phyloP scores from a whole-genome alignment of 257 asterid genomes.

The Anisodus tanguticus region DNA sequence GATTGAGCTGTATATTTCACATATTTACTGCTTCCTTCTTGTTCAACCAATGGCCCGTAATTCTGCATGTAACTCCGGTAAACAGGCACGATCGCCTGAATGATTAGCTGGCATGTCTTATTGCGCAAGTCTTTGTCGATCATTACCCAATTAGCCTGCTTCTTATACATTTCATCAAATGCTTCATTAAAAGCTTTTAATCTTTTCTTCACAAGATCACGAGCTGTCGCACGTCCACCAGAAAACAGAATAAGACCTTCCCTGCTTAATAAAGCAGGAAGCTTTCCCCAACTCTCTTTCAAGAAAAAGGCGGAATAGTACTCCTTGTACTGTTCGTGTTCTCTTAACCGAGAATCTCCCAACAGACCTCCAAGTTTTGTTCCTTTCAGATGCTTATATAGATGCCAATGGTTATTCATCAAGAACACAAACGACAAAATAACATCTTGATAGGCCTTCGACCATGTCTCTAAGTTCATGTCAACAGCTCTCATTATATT shows the following conservation, averaged over 20 bases:
- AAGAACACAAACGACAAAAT: conserved; percentile 59
- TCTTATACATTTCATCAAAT: conserved; percentile 72
- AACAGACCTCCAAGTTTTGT: conserved; percentile 70
- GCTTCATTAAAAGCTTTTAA: conserved; percentile 74
- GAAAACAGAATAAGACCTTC: conserved; percentile 89
- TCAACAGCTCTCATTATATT: conserved; percentile 69
- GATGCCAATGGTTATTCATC: conserved; percentile 91
- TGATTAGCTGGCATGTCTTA: conserved; percentile 60
- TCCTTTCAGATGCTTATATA: conserved; percentile 68
- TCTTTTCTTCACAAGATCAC: conserved; percentile 81
- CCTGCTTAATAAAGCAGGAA: conserved; percentile 73
- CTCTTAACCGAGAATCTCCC: conserved; percentile 74
- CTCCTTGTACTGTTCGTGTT: conserved; percentile 64
- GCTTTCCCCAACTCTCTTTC: conserved; percentile 92
- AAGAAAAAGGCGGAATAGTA: conserved; percentile 51
- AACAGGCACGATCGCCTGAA: conserved; percentile 84
- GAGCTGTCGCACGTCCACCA: conserved; percentile 89
- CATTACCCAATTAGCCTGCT: conserved; percentile 65
- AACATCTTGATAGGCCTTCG: conserved; percentile 65
- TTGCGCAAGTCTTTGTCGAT: conserved; percentile 70
- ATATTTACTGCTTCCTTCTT: conserved; percentile 69
- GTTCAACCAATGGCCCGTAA: conserved; percentile 89
- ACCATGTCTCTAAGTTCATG: conserved; percentile 77
- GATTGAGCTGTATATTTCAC: conserved; percentile 71
- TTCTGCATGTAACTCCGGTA: conserved; percentile 94